Evolutionary conservation across 805 yeast species (phyloP), one percentile per base, ranked within the genome.

Genomic region (Candida coleopterorum): DNA sequence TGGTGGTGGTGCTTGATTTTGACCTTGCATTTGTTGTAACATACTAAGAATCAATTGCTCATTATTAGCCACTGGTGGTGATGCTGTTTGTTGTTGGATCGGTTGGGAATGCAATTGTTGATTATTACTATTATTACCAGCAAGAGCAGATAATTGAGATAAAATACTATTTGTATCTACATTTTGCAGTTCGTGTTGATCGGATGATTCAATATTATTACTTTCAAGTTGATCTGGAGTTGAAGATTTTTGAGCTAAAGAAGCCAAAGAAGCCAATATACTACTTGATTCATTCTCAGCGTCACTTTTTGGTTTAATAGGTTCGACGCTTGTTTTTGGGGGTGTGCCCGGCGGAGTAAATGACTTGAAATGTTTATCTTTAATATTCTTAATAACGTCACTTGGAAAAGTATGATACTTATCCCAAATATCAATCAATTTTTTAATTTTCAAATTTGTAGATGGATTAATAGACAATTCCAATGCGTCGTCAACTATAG

Each of bases 391-490:
- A 38, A 93, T 64, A 22, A 71, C 62, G 27, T 70, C 68, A 29
- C 75, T 73, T 38, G 70, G 68, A 62, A 93, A 90, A 11, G 96
- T 83, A 29, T 77, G 78, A 25, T 88, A 82, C 45, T 85, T 79
- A 47, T 79, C 85, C 98, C 98, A 93, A 50, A 93, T 89, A 45
- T 86, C 95, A 46, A 93, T 74, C 48, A 93, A 71, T 61, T 88
- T 90, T 50, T 79, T 68, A 48, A 88, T 76, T 58, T 89, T 93
- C 41, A 78, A 87, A 54, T 47, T 54, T 60, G 75, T 60, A 68
- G 84, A 53, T 70, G 84, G 38, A 41, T 55, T 56, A 28, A 71
- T 62, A 43, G 77, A 68, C 41, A 72, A 75, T 28, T 72, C 67
- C 45, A 81, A 60, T 21, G 86, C 77, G 48, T 80, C 81, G 44